Conservation (phyloP, 805 yeast species). For the Lipomyces oligophaga region DNA sequence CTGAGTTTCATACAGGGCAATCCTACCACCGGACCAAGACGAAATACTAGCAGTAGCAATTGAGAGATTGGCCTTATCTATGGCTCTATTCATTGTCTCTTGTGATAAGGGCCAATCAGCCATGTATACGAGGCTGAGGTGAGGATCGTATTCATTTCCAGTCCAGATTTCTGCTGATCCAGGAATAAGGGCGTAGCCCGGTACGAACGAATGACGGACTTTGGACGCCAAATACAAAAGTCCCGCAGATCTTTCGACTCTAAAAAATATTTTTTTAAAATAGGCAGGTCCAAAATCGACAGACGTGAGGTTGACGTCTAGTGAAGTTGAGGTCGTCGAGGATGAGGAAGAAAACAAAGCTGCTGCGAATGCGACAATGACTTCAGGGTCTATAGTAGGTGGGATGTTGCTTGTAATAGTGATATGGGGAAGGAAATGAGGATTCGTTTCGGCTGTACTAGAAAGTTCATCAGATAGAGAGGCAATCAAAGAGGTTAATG, state of each 20-base stretch:
- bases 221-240: constrained; percentile 49
- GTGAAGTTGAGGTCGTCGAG: constrained; percentile 23
- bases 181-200: constrained; percentile 39
- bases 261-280: constrained; percentile 54
- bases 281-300: constrained; percentile 48
- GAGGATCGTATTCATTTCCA: constrained; percentile 59
- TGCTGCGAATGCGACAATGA: constrained; percentile 52
- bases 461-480: constrained; percentile 52
- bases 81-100: constrained; percentile 60
- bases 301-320: constrained; percentile 41
- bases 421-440: constrained; percentile 68
- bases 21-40: constrained; percentile 67
- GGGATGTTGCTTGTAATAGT: constrained; percentile 65
- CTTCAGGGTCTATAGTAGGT: constrained; percentile 50
- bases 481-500: constrained; percentile 55
- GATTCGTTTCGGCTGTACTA: constrained; percentile 46
- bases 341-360: constrained; percentile 51
- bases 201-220: constrained; percentile 39
- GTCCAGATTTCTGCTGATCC: constrained; percentile 56
- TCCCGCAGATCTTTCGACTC: constrained; percentile 45
- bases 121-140: constrained; percentile 66
- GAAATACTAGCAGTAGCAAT: constrained; percentile 47
- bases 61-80: constrained; percentile 62
- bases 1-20: constrained; percentile 63
- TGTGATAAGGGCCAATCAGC: constrained; percentile 61